Conservation (phyloP, 1,139 yeast species). For the Kodamaea anthophila region DNA sequence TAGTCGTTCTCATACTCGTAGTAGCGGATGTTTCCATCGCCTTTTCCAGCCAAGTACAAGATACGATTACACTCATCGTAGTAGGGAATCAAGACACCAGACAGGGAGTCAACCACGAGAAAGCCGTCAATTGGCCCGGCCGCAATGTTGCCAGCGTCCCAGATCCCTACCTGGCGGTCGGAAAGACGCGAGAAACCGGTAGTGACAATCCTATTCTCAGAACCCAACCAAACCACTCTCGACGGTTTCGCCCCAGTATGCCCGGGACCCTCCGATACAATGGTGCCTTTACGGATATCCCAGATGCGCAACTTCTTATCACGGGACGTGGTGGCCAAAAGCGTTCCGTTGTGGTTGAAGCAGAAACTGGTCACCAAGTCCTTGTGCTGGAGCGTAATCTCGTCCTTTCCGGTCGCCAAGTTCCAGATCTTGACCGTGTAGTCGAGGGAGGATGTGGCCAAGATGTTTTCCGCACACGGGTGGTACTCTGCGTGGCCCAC, state of each 20-base stretch:
- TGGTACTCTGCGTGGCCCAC: slow-evolving; percentile 92
- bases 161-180: slow-evolving; percentile 90
- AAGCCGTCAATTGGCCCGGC: slow-evolving; percentile 89
- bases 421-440: slow-evolving; percentile 91
- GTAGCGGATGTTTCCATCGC: slow-evolving; percentile 96
- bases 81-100: slow-evolving; percentile 90
- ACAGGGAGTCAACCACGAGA: slow-evolving; percentile 76
- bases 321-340: slow-evolving; percentile 85
- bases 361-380: slow-evolving; percentile 88
- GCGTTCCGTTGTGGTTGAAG: slow-evolving; percentile 83
- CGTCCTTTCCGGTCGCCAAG: slow-evolving; percentile 64
- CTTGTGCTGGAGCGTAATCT: slow-evolving; percentile 72
- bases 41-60: slow-evolving; percentile 90
- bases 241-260: slow-evolving; percentile 91
- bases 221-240: slow-evolving; percentile 86
- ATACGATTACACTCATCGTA: slow-evolving; percentile 77
- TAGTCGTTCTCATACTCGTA: slow-evolving; percentile 81
- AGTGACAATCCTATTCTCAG: slow-evolving; percentile 76
- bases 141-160: slow-evolving; percentile 73
- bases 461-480: slow-evolving; percentile 78
- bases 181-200: slow-evolving; percentile 94
- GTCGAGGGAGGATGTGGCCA: slow-evolving; percentile 88
- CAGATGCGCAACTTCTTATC: slow-evolving; percentile 87
- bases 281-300: slow-evolving; percentile 74
- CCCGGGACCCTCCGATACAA: slow-evolving; percentile 79